Evolutionary conservation across 208 protist genomes (phyloP), one percentile per base, ranked within the genome.

Genomic region (Wallacemonas sp.): DNA sequence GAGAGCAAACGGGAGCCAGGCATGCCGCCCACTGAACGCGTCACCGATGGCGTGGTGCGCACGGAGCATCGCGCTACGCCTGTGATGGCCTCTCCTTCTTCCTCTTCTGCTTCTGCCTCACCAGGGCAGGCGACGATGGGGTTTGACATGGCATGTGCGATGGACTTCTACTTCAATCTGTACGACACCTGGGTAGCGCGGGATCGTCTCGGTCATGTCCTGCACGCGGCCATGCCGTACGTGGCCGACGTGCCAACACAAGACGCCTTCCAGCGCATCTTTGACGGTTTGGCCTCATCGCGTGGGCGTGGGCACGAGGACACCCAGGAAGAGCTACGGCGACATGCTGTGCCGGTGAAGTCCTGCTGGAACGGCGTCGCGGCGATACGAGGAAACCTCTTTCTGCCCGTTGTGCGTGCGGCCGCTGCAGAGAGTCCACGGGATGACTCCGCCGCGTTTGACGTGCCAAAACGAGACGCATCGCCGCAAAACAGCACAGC

Each of bases 121-220:
- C 39, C 26, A 4, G 19, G 19, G 30, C 12, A 9, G 5, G 15
- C 12, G 42, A 36, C 21, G 36, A 21, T 24, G 5, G 61, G 39
- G 17, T 91, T 94, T 31, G 84, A 94, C 61, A 78, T 94, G 75
- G 88, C 88, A 47, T 94, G 88, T 79, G 88, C 81, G 11, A 88
- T 94, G 82, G 88, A 94, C 70, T 94, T 84, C 65, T 91, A 91
- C 71, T 72, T 65, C 41, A 74, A 51, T 34, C 86, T 94, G 46
- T 94, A 94, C 68, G 88, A 94, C 62, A 79, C 69, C 11, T 90
- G 81, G 80, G 82, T 94, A 11, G 53, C 73, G 12, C 73, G 88
- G 1, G 82, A 88, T 65, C 69, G 67, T 3, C 55, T 68, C 2
- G 88, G 84, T 14, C 26, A 62, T 15, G 39, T 68, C 14, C 75